phyloP scores from a whole-genome alignment of 495 filamentous ascomycete species.

The Penicillium malachiteum region DNA sequence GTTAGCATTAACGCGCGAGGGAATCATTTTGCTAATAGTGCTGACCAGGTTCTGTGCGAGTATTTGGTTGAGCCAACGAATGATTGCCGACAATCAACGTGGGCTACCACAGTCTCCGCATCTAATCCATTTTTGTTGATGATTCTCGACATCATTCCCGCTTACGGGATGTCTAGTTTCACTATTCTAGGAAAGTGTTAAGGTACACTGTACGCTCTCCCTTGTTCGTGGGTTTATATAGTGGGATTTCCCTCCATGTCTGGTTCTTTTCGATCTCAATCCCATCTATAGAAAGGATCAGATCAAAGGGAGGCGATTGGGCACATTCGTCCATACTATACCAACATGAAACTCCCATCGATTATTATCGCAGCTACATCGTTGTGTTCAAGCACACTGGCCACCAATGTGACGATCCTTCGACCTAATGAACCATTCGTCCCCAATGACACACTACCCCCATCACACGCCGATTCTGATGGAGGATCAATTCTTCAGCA shows the following conservation, averaged over 20 bases:
- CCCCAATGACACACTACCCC: slow-evolving; percentile 17
- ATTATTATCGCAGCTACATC: slow-evolving; percentile 4
- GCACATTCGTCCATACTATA: not conserved
- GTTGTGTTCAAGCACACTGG: not conserved
- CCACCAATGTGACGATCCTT: slow-evolving; percentile 13
- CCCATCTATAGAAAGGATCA: too few relatives aligned
- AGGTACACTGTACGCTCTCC: too few relatives aligned
- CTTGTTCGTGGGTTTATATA: too few relatives aligned
- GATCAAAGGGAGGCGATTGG: too few relatives aligned
- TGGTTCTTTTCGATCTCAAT: too few relatives aligned
- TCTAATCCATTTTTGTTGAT: not conserved
- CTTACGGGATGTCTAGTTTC: not conserved
- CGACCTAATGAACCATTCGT: slow-evolving; percentile 15
- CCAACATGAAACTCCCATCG: slow-evolving; percentile 8
- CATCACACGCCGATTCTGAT: slow-evolving; percentile 25
- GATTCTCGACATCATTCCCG: not conserved
- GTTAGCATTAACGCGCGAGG: too few relatives aligned
- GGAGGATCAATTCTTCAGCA: slow-evolving; percentile 29
- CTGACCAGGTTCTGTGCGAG: slow-evolving; percentile 24
- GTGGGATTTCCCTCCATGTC: too few relatives aligned
- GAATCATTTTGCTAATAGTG: too few relatives aligned
- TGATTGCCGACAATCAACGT: slow-evolving; percentile 6
- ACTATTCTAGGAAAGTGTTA: too few relatives aligned
- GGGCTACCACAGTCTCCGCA: slow-evolving; percentile 1
- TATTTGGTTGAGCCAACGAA: slow-evolving; percentile 24